phyloP scores from a whole-genome alignment of 257 asterid genomes.

The Jasminum sambac region DNA sequence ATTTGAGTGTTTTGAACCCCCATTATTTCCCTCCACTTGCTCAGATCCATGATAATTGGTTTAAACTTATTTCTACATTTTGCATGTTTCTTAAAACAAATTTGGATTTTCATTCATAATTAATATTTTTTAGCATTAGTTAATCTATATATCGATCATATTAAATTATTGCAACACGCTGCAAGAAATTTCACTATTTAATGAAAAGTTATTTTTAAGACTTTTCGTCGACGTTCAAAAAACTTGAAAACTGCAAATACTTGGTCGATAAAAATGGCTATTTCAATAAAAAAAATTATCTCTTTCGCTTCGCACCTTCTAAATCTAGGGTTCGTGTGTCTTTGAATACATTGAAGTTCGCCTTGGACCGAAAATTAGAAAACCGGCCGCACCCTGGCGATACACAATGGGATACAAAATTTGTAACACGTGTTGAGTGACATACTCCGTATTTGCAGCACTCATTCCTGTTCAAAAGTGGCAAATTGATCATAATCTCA shows the following conservation, averaged over 20 bases:
- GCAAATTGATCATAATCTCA: not conserved
- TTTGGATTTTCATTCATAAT: not conserved
- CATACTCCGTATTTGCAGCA: not conserved
- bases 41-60: not conserved
- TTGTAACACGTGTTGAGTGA: not conserved
- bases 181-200: too few relatives aligned
- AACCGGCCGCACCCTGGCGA: too few relatives aligned
- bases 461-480: slow-evolving; percentile 1
- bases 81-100: not conserved
- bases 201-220: too few relatives aligned
- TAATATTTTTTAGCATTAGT: not conserved
- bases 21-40: not conserved
- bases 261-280: too few relatives aligned
- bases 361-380: too few relatives aligned
- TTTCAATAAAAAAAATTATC: too few relatives aligned
- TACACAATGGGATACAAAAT: not conserved
- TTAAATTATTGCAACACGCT: not conserved
- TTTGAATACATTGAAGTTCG: too few relatives aligned
- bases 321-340: too few relatives aligned
- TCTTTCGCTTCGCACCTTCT: too few relatives aligned
- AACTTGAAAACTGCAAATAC: too few relatives aligned
- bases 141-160: not conserved
- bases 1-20: too few relatives aligned
- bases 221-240: too few relatives aligned
- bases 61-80: not conserved